A percentile compares a stretch with the other conserved stretches of the same genome.
Conservation (phyloP, 116 monocot species). For the Posidonia oceanica region DNA sequence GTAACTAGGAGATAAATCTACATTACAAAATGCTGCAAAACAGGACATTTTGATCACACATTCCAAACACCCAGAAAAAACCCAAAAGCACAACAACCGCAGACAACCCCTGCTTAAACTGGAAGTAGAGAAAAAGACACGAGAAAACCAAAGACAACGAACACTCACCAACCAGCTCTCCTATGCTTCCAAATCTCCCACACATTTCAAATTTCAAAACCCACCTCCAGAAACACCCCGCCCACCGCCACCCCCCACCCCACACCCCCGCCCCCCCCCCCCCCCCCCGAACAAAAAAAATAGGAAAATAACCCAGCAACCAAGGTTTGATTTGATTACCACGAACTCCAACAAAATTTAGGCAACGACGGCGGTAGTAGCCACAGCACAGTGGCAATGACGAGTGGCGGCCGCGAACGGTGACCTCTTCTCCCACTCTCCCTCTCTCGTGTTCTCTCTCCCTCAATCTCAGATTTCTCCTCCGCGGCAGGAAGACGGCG, state of each 20-base stretch:
- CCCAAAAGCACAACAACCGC: neutral
- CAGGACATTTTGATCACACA: neutral
- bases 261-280: too few species aligned
- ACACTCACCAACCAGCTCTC: neutral
- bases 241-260: too few species aligned
- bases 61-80: neutral
- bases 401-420: too few species aligned
- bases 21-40: neutral
- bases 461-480: too few species aligned
- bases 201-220: neutral
- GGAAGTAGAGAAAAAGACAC: neutral
- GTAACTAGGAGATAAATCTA: neutral
- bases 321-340: neutral
- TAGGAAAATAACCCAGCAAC: too few species aligned
- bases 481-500: too few species aligned
- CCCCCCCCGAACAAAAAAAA: neutral
- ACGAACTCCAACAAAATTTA: neutral
- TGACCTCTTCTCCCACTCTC: too few species aligned
- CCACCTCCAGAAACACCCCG: neutral
- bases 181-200: neutral
- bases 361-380: too few species aligned
- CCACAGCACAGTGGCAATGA: too few species aligned
- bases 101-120: neutral
- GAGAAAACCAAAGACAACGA: neutral
- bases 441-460: too few species aligned